These are phyloP conservation scores for Fraxinus ornus DNA, from an alignment of 305 asterid genomes.

Conservation along the genomic window DNA sequence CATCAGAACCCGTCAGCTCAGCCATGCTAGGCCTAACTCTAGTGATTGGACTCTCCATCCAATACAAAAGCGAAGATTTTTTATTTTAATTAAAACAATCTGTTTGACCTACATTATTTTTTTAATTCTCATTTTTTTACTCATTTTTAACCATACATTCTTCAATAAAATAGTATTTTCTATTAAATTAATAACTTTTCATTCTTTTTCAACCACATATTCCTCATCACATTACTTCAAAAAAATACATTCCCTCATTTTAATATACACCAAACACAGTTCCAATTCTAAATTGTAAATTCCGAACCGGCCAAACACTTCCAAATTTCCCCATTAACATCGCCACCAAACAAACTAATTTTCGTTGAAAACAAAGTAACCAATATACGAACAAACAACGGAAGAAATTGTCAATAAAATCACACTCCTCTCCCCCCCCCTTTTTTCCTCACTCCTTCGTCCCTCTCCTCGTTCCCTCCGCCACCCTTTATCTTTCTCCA, in stretches of 20 bases:
- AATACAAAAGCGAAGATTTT: too few species aligned
- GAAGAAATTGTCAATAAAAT: conserved; percentile 28
- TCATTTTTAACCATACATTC: too few species aligned
- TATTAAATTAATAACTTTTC: too few species aligned
- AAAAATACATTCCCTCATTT: too few species aligned
- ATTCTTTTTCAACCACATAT: too few species aligned
- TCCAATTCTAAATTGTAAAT: not conserved
- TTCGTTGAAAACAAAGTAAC: conserved; percentile 46
- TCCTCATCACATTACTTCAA: too few species aligned
- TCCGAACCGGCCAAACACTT: not conserved
- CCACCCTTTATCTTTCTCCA: conserved; percentile 36
- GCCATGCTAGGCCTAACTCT: not conserved
- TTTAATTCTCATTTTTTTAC: too few species aligned
- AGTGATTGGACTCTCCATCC: not conserved
- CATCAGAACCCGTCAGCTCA: not conserved
- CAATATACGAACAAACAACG: not conserved
- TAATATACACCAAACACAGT: not conserved
- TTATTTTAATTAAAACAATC: too few species aligned
- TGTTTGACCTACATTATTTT: too few species aligned
- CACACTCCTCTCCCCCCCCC: not conserved
- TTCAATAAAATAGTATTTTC: too few species aligned
- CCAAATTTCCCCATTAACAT: not conserved
- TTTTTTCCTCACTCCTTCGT: conserved; percentile 1
- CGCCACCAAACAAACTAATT: conserved; percentile 31
- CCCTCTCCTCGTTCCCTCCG: conserved; percentile 73